phyloP scores from a whole-genome alignment of 1,139 yeast species.

The Pichia sp. region DNA sequence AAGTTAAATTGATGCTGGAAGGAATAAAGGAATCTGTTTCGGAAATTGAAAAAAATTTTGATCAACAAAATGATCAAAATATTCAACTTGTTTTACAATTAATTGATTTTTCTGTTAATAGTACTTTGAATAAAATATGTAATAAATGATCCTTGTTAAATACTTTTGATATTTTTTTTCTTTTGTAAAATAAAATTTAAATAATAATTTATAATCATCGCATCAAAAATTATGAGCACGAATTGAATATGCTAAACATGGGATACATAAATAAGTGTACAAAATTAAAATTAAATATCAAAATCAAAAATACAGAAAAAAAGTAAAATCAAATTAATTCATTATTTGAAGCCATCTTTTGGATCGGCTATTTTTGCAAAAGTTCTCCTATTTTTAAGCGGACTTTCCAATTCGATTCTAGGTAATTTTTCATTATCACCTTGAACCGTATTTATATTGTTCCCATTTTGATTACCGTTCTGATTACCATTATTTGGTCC shows the following conservation, averaged over 20 bases:
- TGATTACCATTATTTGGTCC: constrained; percentile 16
- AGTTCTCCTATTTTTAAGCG: constrained; percentile 23
- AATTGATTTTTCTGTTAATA: constrained; percentile 2
- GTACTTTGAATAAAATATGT: background rate
- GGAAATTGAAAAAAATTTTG: background rate
- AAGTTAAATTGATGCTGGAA: background rate
- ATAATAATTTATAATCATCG: too few species aligned
- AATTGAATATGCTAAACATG: too few species aligned
- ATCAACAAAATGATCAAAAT: background rate
- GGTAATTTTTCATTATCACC: constrained; percentile 9
- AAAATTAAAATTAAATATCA: background rate
- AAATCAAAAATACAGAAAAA: background rate
- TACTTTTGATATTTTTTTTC: background rate
- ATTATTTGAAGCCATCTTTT: constrained; percentile 36
- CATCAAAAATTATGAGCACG: too few species aligned
- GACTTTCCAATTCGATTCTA: constrained; percentile 26
- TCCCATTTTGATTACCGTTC: background rate
- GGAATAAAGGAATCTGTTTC: background rate
- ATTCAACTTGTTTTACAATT: constrained; percentile 5
- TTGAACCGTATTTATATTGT: constrained; percentile 5
- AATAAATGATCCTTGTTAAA: too few species aligned
- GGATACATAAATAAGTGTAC: background rate
- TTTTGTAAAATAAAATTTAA: background rate
- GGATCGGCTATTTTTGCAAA: constrained; percentile 33
- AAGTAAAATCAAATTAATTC: background rate